Base-by-base conservation (phyloP, 2,329 filamentous ascomycete species). In the Talaromyces atroroseus region DNA sequence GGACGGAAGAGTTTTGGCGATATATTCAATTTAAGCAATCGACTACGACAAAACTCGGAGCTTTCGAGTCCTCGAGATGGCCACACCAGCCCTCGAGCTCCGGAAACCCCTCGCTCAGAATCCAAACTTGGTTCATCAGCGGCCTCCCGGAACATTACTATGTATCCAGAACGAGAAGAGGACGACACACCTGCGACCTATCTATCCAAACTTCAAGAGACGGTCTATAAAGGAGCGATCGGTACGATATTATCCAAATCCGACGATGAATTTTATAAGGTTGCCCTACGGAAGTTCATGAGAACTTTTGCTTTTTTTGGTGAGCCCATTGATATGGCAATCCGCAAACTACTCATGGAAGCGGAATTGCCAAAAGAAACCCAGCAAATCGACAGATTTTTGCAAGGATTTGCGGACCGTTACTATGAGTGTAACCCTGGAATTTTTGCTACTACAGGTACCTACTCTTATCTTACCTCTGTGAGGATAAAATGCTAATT, bases 341-440 rank as follows among this genome's bases (percentile, higher is more conserved):
- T 97, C 61, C 86, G 94, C 38, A 97, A 97, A 71, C 81, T 99
- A 49, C 80, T 99, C 55, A 96, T 97, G 89, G 92, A 96, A 68
- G 91, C 94, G 2, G 92, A 97, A 71, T 75, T 99, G 32, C 94
- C 94, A 3, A 96, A 95, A 65, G 94, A 99, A 75, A 97, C 94
- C 0, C 94, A 99, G 71, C 94, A 99, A 66, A 97, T 99, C 61
- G 94, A 99, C 72, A 84, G 94, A 52, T 94, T 94, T 55, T 77
- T 99, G 36, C 90, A 96, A 69, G 88, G 91, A 2, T 97, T 99
- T 74, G 90, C 94, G 0, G 94, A 99, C 69, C 84, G 94, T 58
- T 99, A 99, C 70, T 90, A 97, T 68, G 94, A 99, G 72, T 99
- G 94, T 74, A 99, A 99, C 65, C 94, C 94, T 2, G 92, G 94